Conservation (phyloP, 2,329 filamentous ascomycete genomes). For the Byssoonygena ceratinophila region DNA sequence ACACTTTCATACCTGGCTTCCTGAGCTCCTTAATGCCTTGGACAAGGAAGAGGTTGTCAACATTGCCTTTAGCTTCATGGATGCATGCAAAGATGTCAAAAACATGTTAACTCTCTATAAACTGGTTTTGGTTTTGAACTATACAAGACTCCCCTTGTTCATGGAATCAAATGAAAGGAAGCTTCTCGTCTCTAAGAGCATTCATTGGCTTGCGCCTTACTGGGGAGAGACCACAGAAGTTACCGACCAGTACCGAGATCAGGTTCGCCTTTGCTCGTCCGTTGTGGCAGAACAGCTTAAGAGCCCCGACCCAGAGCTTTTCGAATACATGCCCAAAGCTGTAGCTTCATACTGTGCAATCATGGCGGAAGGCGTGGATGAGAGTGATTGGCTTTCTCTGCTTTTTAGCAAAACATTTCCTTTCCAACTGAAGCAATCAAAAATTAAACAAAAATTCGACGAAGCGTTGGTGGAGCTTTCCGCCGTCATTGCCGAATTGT, state of each 20-base stretch:
- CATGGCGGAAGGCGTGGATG: slow-evolving; percentile 51
- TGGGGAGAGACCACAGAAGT: slow-evolving; percentile 70
- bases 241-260: slow-evolving; percentile 79
- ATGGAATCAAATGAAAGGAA: slow-evolving; percentile 63
- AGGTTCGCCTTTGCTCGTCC: slow-evolving; percentile 86
- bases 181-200: slow-evolving; percentile 67
- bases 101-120: slow-evolving; percentile 90
- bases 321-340: slow-evolving; percentile 81
- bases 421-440: slow-evolving; percentile 63
- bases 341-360: slow-evolving; percentile 80
- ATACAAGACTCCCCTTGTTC: slow-evolving; percentile 73
- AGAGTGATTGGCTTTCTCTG: slow-evolving; percentile 59
- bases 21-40: slow-evolving; percentile 69
- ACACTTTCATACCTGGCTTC: slow-evolving; percentile 95
- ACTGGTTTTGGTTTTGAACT: slow-evolving; percentile 83
- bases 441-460: slow-evolving; percentile 57
- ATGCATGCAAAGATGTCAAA: slow-evolving; percentile 75
- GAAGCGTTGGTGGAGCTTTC: slow-evolving; percentile 83
- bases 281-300: slow-evolving; percentile 78
- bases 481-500: slow-evolving; percentile 71
- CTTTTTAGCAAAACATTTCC: slow-evolving; percentile 86
- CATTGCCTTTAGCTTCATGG: slow-evolving; percentile 85
- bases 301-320: slow-evolving; percentile 67
- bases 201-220: slow-evolving; percentile 83
- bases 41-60: slow-evolving; percentile 76